Percentiles rank a stretch among this genome's conserved stretches.
Conservation (phyloP, 208 protist genomes). For the Tritrichomonas musculus region DNA sequence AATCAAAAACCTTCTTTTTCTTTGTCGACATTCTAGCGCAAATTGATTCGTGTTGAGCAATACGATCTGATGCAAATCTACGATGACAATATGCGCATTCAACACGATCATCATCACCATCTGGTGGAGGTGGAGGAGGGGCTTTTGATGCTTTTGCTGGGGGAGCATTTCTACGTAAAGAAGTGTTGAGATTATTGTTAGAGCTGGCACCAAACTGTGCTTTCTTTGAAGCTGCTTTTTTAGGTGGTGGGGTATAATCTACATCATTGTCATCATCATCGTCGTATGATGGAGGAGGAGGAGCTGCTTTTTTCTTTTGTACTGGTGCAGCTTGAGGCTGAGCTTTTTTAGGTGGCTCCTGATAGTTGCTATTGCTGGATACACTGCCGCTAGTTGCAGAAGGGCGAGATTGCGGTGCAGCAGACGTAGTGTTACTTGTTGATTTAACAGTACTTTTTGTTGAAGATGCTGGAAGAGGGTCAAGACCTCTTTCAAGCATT, state of each 20-base stretch:
- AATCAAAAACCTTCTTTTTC: slow-evolving; percentile 24
- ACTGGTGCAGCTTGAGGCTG: neutral
- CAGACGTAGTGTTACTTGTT: too few relatives aligned
- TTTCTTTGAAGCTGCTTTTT: too few relatives aligned
- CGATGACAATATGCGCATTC: neutral
- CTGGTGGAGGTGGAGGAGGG: neutral
- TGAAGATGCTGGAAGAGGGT: too few relatives aligned
- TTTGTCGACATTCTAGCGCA: neutral
- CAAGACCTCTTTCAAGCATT: neutral
- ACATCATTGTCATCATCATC: too few relatives aligned
- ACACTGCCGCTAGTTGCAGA: too few relatives aligned
- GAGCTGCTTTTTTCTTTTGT: neutral
- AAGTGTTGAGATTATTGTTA: too few relatives aligned
- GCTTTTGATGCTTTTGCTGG: neutral
- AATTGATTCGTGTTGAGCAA: slow-evolving; percentile 20
- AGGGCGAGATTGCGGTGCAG: too few relatives aligned
- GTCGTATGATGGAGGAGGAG: neutral
- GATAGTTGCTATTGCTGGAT: too few relatives aligned
- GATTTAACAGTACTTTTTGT: too few relatives aligned
- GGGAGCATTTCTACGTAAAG: neutral
- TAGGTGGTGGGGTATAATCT: too few relatives aligned
- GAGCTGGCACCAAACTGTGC: too few relatives aligned
- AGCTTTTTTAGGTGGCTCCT: too few relatives aligned
- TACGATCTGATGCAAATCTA: neutral
- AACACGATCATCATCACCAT: neutral